These are phyloP conservation scores for Rachicladosporium sp. DNA, from an alignment of 2,329 filamentous ascomycete species.

Conservation along the genomic window DNA sequence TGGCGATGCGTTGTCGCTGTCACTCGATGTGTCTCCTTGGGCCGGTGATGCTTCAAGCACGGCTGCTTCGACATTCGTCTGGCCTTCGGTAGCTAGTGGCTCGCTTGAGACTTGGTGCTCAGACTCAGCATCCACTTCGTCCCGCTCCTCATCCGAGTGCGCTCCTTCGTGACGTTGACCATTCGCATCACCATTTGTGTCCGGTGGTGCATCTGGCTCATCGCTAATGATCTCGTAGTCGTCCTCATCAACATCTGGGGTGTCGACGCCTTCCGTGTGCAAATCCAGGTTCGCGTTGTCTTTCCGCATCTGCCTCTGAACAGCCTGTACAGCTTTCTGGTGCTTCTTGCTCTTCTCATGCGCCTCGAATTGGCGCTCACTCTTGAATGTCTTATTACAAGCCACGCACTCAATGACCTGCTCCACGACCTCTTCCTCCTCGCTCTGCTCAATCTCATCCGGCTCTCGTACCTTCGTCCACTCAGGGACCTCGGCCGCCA, in stretches of 20 bases:
- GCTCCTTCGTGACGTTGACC: too few species aligned
- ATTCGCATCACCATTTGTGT: too few species aligned
- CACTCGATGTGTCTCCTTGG: conserved; percentile 3
- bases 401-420: conserved; percentile 51
- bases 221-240: conserved; percentile 16
- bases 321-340: conserved; percentile 66
- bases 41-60: too few species aligned
- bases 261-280: conserved; percentile 9
- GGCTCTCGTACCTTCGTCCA: conserved; percentile 57
- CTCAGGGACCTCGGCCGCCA: conserved; percentile 53
- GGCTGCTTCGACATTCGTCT: too few species aligned
- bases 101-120: too few species aligned
- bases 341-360: conserved; percentile 98
- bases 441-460: conserved; percentile 40
- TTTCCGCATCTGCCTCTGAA: conserved; percentile 70
- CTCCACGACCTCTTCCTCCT: conserved; percentile 37
- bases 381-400: conserved; percentile 63
- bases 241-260: conserved; percentile 19
- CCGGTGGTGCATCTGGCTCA: conserved; percentile 5
- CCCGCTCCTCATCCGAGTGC: too few species aligned
- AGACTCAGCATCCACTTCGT: too few species aligned
- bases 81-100: too few species aligned
- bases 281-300: conserved; percentile 54
- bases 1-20: conserved; percentile 32
- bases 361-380: conserved; percentile 77